Evolutionary conservation across 2,329 filamentous ascomycete species (phyloP), one percentile per base, ranked within the genome.

Genomic region (Aspergillus awamori): DNA sequence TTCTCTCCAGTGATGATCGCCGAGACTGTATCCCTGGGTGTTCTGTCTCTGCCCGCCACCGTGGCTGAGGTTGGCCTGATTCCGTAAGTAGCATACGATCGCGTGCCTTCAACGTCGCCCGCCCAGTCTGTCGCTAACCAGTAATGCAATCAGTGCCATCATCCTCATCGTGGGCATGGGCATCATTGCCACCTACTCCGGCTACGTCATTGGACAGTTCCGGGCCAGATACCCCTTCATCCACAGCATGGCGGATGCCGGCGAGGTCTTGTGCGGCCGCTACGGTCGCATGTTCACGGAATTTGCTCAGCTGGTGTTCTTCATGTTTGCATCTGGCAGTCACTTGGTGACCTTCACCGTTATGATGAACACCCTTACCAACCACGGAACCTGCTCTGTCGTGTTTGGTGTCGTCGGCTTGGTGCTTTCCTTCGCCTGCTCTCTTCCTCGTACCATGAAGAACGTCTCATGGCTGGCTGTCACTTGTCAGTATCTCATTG

Each of bases 271-370:
- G 54, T 79, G 83, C 64, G 89, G 89, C 11, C 77, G 76, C 7
- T 78, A 85, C 45, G 87, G 86, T 1, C 84, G 86, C 61, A 86
- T 89, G 71, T 65, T 91, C 26, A 81, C 89, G 47, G 87, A 86
- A 24, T 75, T 80, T 60, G 87, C 85, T 66, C 87, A 89, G 65
- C 76, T 84, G 3, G 74, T 90, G 22, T 86, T 90, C 74, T 80
- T 90, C 38, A 79, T 89, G 64, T 89, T 91, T 76, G 84, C 89
- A 62, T 86, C 89, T 74, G 88, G 84, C 36, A 89, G 87, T 15
- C 89, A 92, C 74, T 82, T 89, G 59, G 77, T 91, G 63, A 89
- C 87, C 0, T 90, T 90, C 65, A 84, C 83, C 38, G 87, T 90
- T 68, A 88, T 88, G 72, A 84, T 90, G 74, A 87, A 87, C 67